Conservation (phyloP, 805 yeast genomes). For the Torulaspora quercuum region DNA sequence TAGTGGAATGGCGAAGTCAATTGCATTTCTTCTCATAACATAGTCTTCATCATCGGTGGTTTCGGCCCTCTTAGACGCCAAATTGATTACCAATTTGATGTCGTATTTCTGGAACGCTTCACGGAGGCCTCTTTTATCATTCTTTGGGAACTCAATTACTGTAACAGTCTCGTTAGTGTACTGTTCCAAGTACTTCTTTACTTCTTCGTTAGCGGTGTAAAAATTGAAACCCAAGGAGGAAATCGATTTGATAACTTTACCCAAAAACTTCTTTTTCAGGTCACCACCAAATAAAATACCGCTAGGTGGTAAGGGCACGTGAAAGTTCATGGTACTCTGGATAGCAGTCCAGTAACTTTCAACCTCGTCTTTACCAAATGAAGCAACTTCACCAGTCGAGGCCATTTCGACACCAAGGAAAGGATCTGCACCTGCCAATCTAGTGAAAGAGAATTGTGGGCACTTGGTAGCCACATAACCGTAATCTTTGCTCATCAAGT, state of each 20-base stretch:
- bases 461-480: conserved; percentile 93
- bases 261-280: conserved; percentile 63
- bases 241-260: conserved; percentile 65
- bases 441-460: conserved; percentile 97
- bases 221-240: conserved; percentile 70
- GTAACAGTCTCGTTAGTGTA: conserved; percentile 40
- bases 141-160: conserved; percentile 81
- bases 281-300: conserved; percentile 96
- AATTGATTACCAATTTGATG: conserved; percentile 83
- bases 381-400: conserved; percentile 98
- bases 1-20: conserved; percentile 93
- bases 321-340: conserved; percentile 96
- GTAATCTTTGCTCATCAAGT: conserved; percentile 71
- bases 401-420: conserved; percentile 99
- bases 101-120: conserved; percentile 88
- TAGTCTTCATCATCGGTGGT: conserved; percentile 82
- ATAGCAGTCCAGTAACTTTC: conserved; percentile 98
- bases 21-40: conserved; percentile 98
- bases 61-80: conserved; percentile 89
- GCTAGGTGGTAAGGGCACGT: conserved; percentile 84
- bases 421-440: conserved; percentile 99
- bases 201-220: conserved; percentile 71
- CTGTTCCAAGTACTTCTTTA: conserved; percentile 62
- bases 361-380: conserved; percentile 78
- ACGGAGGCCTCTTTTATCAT: conserved; percentile 88